A percentile compares a stretch with the other conserved stretches of the same genome.
Conservation (phyloP, 2,329 filamentous ascomycete species). For the Phialophora macrospora region DNA sequence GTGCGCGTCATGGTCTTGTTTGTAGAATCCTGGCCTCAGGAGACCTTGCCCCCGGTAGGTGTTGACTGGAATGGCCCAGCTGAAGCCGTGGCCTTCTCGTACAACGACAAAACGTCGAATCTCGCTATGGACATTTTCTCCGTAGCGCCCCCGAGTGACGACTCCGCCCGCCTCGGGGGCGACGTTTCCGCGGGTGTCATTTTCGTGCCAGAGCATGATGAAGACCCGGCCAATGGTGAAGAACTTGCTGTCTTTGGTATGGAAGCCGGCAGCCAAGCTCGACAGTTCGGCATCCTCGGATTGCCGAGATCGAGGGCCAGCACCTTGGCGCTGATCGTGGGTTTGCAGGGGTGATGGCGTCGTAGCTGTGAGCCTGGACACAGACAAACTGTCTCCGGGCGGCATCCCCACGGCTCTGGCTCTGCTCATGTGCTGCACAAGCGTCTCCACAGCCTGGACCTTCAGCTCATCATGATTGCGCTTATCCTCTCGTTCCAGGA, state of each 20-base stretch:
- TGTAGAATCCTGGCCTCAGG: constrained; percentile 45
- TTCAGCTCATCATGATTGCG: background rate
- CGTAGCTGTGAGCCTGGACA: background rate
- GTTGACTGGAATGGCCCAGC: constrained; percentile 46
- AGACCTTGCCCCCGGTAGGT: constrained; percentile 49
- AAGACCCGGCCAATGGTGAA: constrained; percentile 40
- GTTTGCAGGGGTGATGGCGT: background rate
- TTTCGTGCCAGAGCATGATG: constrained; percentile 43
- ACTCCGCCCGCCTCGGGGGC: background rate
- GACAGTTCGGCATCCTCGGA: background rate
- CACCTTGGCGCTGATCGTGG: background rate
- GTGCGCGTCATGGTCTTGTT: constrained; percentile 43
- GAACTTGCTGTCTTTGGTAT: background rate
- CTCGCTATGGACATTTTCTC: constrained; percentile 16
- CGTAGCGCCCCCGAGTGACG: constrained; percentile 24
- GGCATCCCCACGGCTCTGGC: background rate
- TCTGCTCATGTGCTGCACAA: background rate
- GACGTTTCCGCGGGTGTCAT: constrained; percentile 4
- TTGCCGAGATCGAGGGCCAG: background rate
- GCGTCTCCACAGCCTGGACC: background rate
- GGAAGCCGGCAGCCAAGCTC: background rate
- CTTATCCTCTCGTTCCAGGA: background rate
- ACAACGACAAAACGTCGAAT: constrained; percentile 43
- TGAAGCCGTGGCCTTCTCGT: constrained; percentile 39
- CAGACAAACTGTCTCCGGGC: background rate